Base-by-base conservation (phyloP, 2,329 filamentous ascomycete species). In the Colletotrichum aenigma region DNA sequence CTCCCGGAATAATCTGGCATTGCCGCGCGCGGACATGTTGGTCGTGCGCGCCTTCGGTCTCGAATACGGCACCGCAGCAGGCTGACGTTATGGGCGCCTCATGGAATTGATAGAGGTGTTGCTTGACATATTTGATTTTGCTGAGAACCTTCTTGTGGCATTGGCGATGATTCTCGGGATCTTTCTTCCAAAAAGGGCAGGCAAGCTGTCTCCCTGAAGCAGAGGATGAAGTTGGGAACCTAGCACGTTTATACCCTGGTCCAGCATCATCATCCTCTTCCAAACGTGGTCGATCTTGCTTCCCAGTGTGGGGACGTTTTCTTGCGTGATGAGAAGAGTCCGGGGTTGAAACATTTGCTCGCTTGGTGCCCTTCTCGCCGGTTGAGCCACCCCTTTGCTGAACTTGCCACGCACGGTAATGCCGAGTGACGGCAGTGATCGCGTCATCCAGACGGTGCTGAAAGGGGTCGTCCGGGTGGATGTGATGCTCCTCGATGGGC, bases 121-220 rank as follows among this genome's bases (percentile, higher is more conserved):
- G 80, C 61, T 84, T 82, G 16, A 83, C 81, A 32, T 82, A 79
- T 21, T 79, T 78, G n/a, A 82, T 78, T 7, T 75, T 74, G 9
- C 71, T 74, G n/a, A 84, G 70, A 36, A 78, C 79, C n/a, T 79
- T 80, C 16, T 70, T 75, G 56, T 81, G 82, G 68, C 82, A 84
- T 15, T 77, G 67, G 6, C 79, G 76, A 75, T 84, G 79, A 12
- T 75, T 70, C 4, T 77, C 71, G 2, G 78, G 79, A 28, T 82
- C 79, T n/a, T 79, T 79, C 65, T 83, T 84, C 66, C 79, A 82
- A 61, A 81, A 83, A 2, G 82, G 82, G 32, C 82, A 83, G 2
- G 82, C 82, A 18, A 75, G 70, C 36, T 34, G 61, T 21, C 34
- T 74, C 8, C 52, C 52, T 15, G 52, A 15, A 8, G 52, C 15